Percentiles rank a stretch among this genome's conserved stretches.
These are phyloP conservation scores for Malassezia sp. DNA, from an alignment of 1,284 basidiomycete genomes.

Conservation along the genomic window DNA sequence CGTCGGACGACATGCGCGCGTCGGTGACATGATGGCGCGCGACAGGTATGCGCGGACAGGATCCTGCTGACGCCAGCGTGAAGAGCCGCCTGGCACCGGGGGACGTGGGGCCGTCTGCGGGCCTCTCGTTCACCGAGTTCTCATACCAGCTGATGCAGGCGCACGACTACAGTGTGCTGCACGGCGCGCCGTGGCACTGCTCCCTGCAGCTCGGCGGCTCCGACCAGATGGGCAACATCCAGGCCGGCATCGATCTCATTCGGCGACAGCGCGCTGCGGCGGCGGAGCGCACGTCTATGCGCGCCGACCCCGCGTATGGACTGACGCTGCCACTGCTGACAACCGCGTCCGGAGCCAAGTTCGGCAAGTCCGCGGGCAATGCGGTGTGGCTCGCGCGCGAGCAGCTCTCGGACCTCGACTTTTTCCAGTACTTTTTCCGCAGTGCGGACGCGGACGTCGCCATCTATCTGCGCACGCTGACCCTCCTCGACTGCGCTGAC, in stretches of 20 bases:
- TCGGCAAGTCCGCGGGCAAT: constrained; percentile 93
- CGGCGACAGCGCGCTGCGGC: constrained; percentile 49
- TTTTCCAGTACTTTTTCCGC: constrained; percentile 71
- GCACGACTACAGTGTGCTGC: constrained; percentile 77
- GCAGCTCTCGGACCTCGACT: constrained; percentile 26
- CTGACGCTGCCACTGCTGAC: constrained; percentile 89
- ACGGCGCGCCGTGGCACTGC: constrained; percentile 56
- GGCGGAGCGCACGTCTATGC: background rate
- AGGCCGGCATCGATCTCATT: constrained; percentile 81
- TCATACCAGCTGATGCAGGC: constrained; percentile 94
- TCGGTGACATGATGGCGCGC: constrained; percentile 78
- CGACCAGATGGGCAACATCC: constrained; percentile 98
- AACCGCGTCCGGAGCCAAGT: constrained; percentile 79
- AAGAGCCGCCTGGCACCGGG: constrained; percentile 38
- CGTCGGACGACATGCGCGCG: constrained; percentile 68
- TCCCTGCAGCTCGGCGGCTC: constrained; percentile 86
- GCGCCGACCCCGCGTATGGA: constrained; percentile 56
- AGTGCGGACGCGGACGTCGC: constrained; percentile 71
- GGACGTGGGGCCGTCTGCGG: constrained; percentile 39
- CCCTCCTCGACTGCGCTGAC: constrained; percentile 58
- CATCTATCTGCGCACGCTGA: constrained; percentile 70
- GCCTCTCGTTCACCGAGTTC: constrained; percentile 94
- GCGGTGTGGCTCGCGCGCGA: constrained; percentile 60
- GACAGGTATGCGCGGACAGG: constrained; percentile 56
- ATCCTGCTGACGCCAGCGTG: constrained; percentile 54